Percentiles rank a stretch among this genome's conserved stretches.
phyloP scores from a whole-genome alignment of 306 rosid species.

The Dalbergia oliveri region DNA sequence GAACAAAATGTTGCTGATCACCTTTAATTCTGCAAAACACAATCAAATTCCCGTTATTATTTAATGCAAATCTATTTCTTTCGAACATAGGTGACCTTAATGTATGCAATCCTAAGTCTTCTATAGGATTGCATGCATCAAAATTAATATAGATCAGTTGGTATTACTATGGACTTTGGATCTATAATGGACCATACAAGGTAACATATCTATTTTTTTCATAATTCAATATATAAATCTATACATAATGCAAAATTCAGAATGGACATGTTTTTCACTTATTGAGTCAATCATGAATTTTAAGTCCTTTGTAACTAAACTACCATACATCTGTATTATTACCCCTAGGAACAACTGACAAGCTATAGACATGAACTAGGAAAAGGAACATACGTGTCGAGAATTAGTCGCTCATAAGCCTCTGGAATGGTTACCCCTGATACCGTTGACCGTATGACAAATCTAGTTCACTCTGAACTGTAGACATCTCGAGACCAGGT shows the following conservation, averaged over 20 bases:
- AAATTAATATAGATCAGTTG: not conserved
- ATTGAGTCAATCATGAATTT: not conserved
- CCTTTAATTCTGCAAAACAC: conserved; percentile 76
- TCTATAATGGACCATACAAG: not conserved
- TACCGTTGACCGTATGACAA: conserved; percentile 88
- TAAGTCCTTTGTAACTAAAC: not conserved
- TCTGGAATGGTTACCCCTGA: conserved; percentile 77
- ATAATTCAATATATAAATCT: too few relatives aligned
- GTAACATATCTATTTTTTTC: not conserved
- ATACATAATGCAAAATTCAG: not conserved
- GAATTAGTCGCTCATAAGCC: conserved; percentile 89
- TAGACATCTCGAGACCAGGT: conserved; percentile 85
- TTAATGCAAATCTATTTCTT: not conserved
- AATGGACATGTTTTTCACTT: not conserved
- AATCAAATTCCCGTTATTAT: conserved; percentile 30
- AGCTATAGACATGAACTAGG: conserved; percentile 6
- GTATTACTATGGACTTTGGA: not conserved
- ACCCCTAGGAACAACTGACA: not conserved
- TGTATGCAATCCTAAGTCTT: not conserved
- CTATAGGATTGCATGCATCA: not conserved
- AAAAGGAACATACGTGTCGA: conserved; percentile 72
- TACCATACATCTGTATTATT: not conserved
- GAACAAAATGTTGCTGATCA: conserved; percentile 90
- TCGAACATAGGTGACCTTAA: conserved; percentile 9
- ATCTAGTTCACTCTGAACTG: conserved; percentile 86